Evolutionary conservation across 192 early-diverging fungal species (phyloP).

Genomic region (Phycomyces nitens): DNA sequence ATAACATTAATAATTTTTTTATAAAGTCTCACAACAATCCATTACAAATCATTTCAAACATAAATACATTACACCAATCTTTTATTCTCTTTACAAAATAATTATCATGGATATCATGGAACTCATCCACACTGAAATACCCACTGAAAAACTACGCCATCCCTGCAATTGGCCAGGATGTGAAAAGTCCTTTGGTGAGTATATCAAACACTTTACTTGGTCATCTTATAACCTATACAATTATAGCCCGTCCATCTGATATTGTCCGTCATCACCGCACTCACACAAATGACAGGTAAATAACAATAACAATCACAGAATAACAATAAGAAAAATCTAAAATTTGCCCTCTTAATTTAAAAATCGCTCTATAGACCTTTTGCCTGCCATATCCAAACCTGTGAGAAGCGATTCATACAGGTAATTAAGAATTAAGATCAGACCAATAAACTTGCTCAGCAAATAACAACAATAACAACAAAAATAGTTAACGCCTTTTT

Average conservation of each 20-base stretch:
- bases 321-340: not conserved
- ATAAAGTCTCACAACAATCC: no score
- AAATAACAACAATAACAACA: constrained; percentile 43
- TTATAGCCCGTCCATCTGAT: constrained; percentile 43
- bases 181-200: constrained; percentile 59
- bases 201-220: not conserved
- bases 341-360: no score
- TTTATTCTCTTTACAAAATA: constrained; percentile 2
- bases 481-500: constrained; percentile 5
- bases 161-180: constrained; percentile 61
- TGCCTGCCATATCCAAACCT: constrained; percentile 56
- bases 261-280: constrained; percentile 74
- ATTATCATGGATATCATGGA: constrained; percentile 65
- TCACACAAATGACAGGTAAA: constrained; percentile 75
- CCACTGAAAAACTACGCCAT: constrained; percentile 49
- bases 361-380: no score
- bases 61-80: not conserved
- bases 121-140: constrained; percentile 50
- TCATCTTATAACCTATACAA: constrained; percentile 45
- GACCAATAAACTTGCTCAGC: no score
- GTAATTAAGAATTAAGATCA: no score
- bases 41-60: no score
- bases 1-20: no score
- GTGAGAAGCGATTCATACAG: constrained; percentile 80
- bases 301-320: not conserved